A percentile compares a stretch with the other conserved stretches of the same genome.
Conservation (phyloP, 2,329 filamentous ascomycete species). For the Curvularia spicifera region DNA sequence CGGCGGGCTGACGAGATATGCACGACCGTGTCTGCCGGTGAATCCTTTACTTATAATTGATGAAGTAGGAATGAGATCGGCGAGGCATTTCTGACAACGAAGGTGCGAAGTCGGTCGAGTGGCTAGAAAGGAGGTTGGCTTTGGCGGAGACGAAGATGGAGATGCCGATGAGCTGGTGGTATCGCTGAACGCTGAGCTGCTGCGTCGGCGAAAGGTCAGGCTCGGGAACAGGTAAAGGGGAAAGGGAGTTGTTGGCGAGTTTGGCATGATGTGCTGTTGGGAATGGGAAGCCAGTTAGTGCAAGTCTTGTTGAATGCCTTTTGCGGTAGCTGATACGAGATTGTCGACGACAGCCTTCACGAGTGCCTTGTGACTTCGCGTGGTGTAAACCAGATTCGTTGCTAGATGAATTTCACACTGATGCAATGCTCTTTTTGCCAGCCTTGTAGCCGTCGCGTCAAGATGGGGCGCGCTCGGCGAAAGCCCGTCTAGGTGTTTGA, state of each 20-base stretch:
- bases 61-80: constrained; percentile 63
- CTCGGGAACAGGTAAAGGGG: constrained; percentile 49
- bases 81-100: constrained; percentile 64
- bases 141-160: constrained; percentile 34
- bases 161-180: constrained; percentile 28
- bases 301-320: not conserved
- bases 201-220: constrained; percentile 50
- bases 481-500: not conserved
- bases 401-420: not conserved
- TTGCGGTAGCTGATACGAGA: not conserved
- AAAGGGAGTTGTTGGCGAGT: constrained; percentile 49
- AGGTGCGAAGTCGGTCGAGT: constrained; percentile 59
- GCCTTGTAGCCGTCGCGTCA: not conserved
- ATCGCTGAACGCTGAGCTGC: constrained; percentile 49
- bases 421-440: not conserved
- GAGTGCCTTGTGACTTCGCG: not conserved
- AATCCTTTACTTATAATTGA: constrained; percentile 71
- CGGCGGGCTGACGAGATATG: constrained; percentile 65
- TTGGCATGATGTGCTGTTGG: constrained; percentile 13
- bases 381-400: not conserved
- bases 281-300: not conserved
- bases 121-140: constrained; percentile 35
- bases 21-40: constrained; percentile 68
- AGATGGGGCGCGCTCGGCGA: not conserved
- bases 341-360: not conserved